phyloP scores from a whole-genome alignment of 2,329 filamentous ascomycete genomes.

The Fusarium neocosmosporiellum region DNA sequence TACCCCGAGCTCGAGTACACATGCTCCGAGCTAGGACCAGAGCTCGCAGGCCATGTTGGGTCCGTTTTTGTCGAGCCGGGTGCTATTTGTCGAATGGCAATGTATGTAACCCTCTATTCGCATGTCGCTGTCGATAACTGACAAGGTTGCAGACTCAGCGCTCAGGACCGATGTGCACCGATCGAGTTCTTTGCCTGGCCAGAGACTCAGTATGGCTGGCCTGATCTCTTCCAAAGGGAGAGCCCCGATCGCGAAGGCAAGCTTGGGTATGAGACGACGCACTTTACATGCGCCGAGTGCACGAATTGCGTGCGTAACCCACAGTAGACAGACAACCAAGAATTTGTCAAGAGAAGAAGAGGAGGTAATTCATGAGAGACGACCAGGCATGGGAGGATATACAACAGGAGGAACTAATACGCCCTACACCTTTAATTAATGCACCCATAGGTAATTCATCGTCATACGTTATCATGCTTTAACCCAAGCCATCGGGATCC shows the following conservation, averaged over 20 bases:
- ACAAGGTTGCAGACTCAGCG: slow-evolving; percentile 21
- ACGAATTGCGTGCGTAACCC: slow-evolving; percentile 34
- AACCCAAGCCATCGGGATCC: not conserved
- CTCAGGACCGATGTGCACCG: slow-evolving; percentile 19
- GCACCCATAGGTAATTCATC: slow-evolving; percentile 8
- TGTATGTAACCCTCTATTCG: slow-evolving; percentile 12
- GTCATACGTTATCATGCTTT: not conserved
- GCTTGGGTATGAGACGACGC: slow-evolving; percentile 36
- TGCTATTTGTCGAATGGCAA: slow-evolving; percentile 39
- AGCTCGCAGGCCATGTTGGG: slow-evolving; percentile 37
- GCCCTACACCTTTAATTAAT: not conserved
- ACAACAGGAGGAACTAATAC: not conserved
- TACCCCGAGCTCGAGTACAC: slow-evolving; percentile 39
- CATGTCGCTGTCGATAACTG: not conserved
- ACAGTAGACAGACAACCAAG: not conserved
- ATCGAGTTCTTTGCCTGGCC: slow-evolving; percentile 41
- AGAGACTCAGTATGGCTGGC: slow-evolving; percentile 37
- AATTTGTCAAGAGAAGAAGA: not conserved
- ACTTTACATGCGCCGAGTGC: slow-evolving; percentile 41
- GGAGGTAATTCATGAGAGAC: slow-evolving; percentile 1
- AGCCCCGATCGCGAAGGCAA: slow-evolving; percentile 16
- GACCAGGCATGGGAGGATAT: not conserved
- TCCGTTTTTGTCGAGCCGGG: slow-evolving; percentile 41
- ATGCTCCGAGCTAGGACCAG: slow-evolving; percentile 33
- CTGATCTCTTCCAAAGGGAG: slow-evolving; percentile 32